These are phyloP conservation scores for Chenopodium suecicum DNA, from an alignment of 148 eudicot species.

Conservation along the genomic window DNA sequence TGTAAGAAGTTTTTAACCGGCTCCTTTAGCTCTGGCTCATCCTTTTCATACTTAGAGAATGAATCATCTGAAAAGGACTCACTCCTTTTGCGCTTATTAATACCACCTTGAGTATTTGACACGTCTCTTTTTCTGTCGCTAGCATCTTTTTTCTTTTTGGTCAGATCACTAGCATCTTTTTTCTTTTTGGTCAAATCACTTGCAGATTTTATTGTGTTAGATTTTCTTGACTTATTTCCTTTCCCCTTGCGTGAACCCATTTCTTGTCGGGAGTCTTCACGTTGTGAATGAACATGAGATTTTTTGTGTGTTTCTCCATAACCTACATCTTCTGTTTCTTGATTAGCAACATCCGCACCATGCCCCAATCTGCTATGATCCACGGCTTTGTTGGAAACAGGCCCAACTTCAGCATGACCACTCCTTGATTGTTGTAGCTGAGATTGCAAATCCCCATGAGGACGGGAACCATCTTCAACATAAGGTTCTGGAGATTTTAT, in stretches of 20 bases:
- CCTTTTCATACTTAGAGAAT: conserved; percentile 82
- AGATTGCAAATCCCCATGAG: conserved; percentile 33
- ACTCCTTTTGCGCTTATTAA: conserved; percentile 50
- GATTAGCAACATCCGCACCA: conserved; percentile 43
- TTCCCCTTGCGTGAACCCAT: conserved; percentile 41
- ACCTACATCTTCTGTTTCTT: conserved; percentile 47
- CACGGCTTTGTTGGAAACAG: conserved; percentile 33
- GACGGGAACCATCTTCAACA: conserved; percentile 43
- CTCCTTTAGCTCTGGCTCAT: conserved; percentile 84
- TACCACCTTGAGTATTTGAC: conserved; percentile 43
- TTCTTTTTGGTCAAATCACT: conserved; percentile 22
- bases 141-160: conserved; percentile 22
- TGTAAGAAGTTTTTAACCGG: conserved; percentile 68
- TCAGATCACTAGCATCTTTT: conserved; percentile 32
- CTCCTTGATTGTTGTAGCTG: conserved; percentile 38
- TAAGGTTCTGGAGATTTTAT: conserved; percentile 43
- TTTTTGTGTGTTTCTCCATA: conserved; percentile 53
- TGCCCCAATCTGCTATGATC: conserved; percentile 42
- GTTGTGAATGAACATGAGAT: conserved; percentile 27
- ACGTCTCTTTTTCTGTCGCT: conserved; percentile 41
- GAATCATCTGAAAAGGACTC: conserved; percentile 79
- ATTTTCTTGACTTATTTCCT: conserved; percentile 59
- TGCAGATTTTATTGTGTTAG: conserved; percentile 36
- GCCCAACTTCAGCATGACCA: conserved; percentile 34
- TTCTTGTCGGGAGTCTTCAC: conserved; percentile 45